phyloP scores from a whole-genome alignment of 805 yeast genomes.

The Pichia nanzhaoensis region DNA sequence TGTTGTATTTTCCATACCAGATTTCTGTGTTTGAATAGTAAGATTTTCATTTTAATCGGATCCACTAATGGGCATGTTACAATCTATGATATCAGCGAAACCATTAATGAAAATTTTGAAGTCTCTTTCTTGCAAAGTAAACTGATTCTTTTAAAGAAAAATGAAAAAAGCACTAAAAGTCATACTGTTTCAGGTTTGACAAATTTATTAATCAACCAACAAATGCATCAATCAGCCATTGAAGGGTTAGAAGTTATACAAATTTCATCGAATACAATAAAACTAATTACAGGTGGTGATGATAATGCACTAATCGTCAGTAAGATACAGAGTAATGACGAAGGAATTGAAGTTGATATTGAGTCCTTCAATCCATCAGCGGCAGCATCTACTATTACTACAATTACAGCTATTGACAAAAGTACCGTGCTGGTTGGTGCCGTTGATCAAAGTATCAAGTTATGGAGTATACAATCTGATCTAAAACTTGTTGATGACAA shows the following conservation, averaged over 20 bases:
- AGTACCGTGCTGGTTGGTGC: slow-evolving; percentile 52
- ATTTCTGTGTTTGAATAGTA: slow-evolving; percentile 31
- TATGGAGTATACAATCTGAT: slow-evolving; percentile 47
- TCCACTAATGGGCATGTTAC: slow-evolving; percentile 82
- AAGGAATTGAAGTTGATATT: slow-evolving; percentile 23
- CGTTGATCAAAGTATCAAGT: slow-evolving; percentile 72
- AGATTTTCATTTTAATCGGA: slow-evolving; percentile 42
- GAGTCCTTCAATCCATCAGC: slow-evolving; percentile 44
- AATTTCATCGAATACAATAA: slow-evolving; percentile 7
- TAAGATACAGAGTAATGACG: slow-evolving; percentile 20
- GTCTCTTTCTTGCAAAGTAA: too few relatives aligned
- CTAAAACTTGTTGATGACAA: slow-evolving; percentile 32
- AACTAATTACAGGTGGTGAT: slow-evolving; percentile 80
- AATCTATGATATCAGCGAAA: slow-evolving; percentile 46
- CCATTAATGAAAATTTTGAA: neutral
- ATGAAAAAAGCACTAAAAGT: neutral
- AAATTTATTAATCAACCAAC: slow-evolving; percentile 34
- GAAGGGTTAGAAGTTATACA: slow-evolving; percentile 44
- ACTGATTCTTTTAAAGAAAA: too few relatives aligned
- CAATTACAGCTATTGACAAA: slow-evolving; percentile 36
- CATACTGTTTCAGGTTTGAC: slow-evolving; percentile 7
- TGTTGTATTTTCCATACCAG: slow-evolving; percentile 70
- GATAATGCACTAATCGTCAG: slow-evolving; percentile 65
- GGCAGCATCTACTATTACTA: slow-evolving; percentile 83
- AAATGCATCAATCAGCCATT: slow-evolving; percentile 80